Percentiles rank a stretch among this genome's conserved stretches.
Conservation (phyloP, 306 rosid species). For the Cicer pinnatifidum region DNA sequence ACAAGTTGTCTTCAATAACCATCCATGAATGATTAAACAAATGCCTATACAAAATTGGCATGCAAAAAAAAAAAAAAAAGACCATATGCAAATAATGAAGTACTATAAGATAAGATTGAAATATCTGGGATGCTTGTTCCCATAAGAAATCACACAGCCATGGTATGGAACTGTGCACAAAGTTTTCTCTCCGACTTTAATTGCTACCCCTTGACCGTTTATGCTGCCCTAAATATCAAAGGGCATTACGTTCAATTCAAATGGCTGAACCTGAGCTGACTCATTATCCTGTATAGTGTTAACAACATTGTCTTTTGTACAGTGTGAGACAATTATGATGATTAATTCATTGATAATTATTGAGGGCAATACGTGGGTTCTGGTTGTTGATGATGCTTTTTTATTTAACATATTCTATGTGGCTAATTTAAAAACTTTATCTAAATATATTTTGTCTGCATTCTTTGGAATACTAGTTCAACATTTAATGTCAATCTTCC, state of each 20-base stretch:
- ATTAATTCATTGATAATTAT: background rate
- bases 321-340: slow-evolving; percentile 10
- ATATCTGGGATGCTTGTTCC: background rate
- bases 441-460: background rate
- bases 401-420: background rate
- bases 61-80: background rate
- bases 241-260: background rate
- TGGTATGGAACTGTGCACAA: background rate
- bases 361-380: background rate
- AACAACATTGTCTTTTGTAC: background rate
- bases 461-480: slow-evolving; percentile 20
- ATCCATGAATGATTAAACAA: background rate
- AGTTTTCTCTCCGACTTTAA: background rate
- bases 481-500: slow-evolving; percentile 16
- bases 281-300: background rate
- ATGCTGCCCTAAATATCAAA: slow-evolving; percentile 17
- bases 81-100: background rate
- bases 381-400: slow-evolving; percentile 16
- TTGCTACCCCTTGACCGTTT: background rate
- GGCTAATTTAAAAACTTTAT: slow-evolving; percentile 15
- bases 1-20: background rate
- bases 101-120: background rate
- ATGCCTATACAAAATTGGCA: background rate
- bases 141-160: background rate
- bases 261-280: background rate